Base-by-base conservation (phyloP, 2,329 filamentous ascomycete species). In the Aspergillus tubingensis region DNA sequence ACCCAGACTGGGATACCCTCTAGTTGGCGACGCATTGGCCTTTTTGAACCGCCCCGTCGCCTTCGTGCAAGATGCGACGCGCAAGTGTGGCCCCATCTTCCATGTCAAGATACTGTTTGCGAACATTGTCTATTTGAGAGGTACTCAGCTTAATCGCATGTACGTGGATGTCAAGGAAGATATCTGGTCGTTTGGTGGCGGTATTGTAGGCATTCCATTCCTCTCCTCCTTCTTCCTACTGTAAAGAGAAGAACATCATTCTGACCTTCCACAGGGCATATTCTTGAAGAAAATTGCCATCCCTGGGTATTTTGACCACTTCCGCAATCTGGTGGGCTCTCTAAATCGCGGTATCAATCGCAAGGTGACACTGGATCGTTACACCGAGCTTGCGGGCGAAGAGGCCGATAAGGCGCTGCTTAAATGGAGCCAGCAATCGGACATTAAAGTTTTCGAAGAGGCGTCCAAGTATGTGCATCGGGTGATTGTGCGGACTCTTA, bases 401-500 rank as follows among this genome's bases (percentile, higher is more conserved):
- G 41, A 44, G 19, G 41, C 41, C 8, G 41, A 44, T 19, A 44
- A 44, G 41, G 41, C 41, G 2, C 41, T 44, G 41, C 41, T 44
- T 8, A 44, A 44, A 44, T 44, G 41, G 41, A 44, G 41, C 17
- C 41, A 43, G 15, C n/a, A 27, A 21, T 27, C 54, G 8, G 44
- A 51, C 32, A 19, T 57, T 17, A 36, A 50, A 30, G 15, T 57
- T 6, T 57, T 57, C 32, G 54, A 57, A 5, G 43, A 57, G 11
- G 27, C 48, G 5, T 49, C 54, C 19, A 38, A 48, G n/a, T 41
- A 48, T 44, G 54, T 57, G n/a, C 54, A 57, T 19, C 41, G 43
- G 3, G 43, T 57, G 41, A 57, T 57, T 17, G 54, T 57, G n/a
- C 54, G 54, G 17, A 48, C 41, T 15, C 27, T 57, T 19, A 57